Base-by-base conservation (phyloP, 305 asterid species). In the Rubia peregrina region DNA sequence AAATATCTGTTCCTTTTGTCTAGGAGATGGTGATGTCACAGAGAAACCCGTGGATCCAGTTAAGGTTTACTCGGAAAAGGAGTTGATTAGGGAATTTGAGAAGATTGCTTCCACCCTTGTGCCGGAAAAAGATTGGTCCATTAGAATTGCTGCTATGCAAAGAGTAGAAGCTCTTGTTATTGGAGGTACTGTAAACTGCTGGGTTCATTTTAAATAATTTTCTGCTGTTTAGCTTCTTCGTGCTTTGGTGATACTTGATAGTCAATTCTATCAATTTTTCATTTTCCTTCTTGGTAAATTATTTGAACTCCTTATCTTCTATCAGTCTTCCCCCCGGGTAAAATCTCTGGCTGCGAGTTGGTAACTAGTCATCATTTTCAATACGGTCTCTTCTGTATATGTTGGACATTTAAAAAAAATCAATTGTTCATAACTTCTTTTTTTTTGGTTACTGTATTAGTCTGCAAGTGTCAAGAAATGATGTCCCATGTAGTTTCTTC, bases 111-210 rank as follows among this genome's bases (percentile, higher is more conserved):
- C 96, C 42, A 91, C 84, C 81, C 95, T 95, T 80, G 89, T 90
- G 71, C 99, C 99, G 59, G 99, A 95, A 30, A 95, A 95, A 80
- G 99, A 95, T 82, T 95, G 99, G 99, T 95, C 98, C 74, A 44
- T 90, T 57, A 97, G 99, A 61, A 91, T 91, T 76, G 85, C 95
- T 75, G 97, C 98, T 76, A 87, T 95, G 98, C 99, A 95, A 83
- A 90, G 96, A 85, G 79, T 91, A 65, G 99, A 95, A 77, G 95
- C 86, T 69, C 97, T 95, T 83, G 91, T 90, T 70, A 75, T 90
- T 79, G 99, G 99, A 88, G 99, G 99, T 95, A 42, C 78, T 86
- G 11, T 26, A 40, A 36, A 4, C 62, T 19, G 5, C 1, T 19
- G 33, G 36, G 33, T 22, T 22, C 62, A 7, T 2, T 40, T 46